phyloP scores from a whole-genome alignment of 768 basidiomycete species.

The Kwoniella botswanensis region DNA sequence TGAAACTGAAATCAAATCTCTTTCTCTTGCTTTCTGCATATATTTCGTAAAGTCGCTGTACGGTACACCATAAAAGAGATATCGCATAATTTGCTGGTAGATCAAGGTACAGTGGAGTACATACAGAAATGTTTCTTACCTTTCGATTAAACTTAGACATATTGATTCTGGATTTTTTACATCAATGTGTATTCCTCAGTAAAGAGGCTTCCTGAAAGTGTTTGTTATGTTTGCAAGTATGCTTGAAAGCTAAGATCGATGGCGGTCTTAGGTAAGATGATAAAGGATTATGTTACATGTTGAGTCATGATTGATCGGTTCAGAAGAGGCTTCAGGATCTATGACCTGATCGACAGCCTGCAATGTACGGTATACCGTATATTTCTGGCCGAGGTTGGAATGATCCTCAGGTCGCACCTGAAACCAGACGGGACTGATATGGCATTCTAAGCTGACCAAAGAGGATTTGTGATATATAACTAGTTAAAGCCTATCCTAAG shows the following conservation, averaged over 20 bases:
- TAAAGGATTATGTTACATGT: constrained; percentile 2
- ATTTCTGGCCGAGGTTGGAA: no score
- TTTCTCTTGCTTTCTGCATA: no score
- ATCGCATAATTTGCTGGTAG: background rate
- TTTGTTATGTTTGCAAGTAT: background rate
- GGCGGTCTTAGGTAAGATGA: background rate
- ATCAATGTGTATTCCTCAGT: background rate
- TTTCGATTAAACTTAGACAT: background rate
- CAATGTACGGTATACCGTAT: no score
- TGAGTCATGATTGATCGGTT: constrained; percentile 11
- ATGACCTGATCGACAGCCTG: background rate
- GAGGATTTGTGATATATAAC: background rate
- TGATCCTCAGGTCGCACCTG: background rate
- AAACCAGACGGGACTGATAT: background rate
- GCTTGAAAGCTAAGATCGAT: background rate
- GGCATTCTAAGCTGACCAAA: no score
- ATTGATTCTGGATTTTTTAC: background rate
- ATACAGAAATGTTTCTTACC: background rate
- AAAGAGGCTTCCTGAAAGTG: background rate
- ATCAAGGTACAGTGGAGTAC: background rate
- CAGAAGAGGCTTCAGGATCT: background rate
- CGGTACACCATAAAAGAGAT: no score
- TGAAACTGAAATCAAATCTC: no score
- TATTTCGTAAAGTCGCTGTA: no score
- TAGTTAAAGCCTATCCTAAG: background rate